Conservation (phyloP, 106 monocot genomes). For the Phalaenopsis aphrodite region DNA sequence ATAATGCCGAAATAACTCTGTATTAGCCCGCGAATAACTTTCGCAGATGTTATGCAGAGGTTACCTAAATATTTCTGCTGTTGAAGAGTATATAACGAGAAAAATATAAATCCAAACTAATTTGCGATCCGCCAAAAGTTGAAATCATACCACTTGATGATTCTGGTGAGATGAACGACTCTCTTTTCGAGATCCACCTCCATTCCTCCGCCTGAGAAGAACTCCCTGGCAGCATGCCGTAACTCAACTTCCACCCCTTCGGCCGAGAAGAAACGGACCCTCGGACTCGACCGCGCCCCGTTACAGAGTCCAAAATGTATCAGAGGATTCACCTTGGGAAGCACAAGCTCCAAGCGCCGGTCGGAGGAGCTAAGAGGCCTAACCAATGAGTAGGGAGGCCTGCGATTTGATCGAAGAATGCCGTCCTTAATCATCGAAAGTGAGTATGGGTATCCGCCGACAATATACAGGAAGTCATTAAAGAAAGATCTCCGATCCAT, state of each 20-base stretch:
- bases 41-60: too few relatives aligned
- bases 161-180: conserved; percentile 57
- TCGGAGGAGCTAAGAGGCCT: conserved; percentile 62
- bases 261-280: conserved; percentile 63
- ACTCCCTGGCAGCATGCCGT: conserved; percentile 74
- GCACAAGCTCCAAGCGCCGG: conserved; percentile 57
- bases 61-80: too few relatives aligned
- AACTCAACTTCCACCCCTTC: conserved; percentile 68
- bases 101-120: not conserved
- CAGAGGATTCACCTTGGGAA: conserved; percentile 64
- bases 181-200: conserved; percentile 74
- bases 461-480: conserved; percentile 74
- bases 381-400: conserved; percentile 64
- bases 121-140: not conserved
- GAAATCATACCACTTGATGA: conserved; percentile 63
- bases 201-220: conserved; percentile 54
- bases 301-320: conserved; percentile 89
- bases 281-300: conserved; percentile 63
- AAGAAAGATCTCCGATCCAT: conserved; percentile 72
- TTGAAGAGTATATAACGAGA: not conserved
- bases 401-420: conserved; percentile 72
- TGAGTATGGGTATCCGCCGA: conserved; percentile 82
- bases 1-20: too few relatives aligned
- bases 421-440: conserved; percentile 81
- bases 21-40: too few relatives aligned